Evolutionary conservation across 768 basidiomycete species (phyloP).

Genomic region (Candolleomyces efflorescens): DNA sequence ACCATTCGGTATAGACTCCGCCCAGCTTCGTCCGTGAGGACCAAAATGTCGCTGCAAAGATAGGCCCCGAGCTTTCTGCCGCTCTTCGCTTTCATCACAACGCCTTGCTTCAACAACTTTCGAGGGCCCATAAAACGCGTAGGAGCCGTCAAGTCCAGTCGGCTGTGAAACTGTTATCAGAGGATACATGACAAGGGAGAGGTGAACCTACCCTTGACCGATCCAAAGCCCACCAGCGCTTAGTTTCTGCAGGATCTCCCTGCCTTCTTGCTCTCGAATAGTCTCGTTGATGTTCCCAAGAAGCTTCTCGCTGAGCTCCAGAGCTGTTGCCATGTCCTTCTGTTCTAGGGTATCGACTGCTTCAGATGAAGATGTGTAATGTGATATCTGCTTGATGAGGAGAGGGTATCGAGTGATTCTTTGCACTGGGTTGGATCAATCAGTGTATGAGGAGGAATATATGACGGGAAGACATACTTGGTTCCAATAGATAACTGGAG

Average conservation of each 20-base stretch:
- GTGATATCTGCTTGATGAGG: constrained; percentile 75
- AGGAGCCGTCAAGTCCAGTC: constrained; percentile 86
- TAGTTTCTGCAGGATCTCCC: constrained; percentile 67
- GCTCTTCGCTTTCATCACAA: constrained; percentile 78
- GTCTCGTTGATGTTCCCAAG: constrained; percentile 84
- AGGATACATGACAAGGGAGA: background rate
- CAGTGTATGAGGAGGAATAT: background rate
- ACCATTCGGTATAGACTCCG: constrained; percentile 83
- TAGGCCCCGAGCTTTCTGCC: constrained; percentile 72
- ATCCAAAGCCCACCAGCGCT: constrained; percentile 79
- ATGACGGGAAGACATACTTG: constrained; percentile 51
- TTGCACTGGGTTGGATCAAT: constrained; percentile 61
- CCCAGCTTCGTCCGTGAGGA: constrained; percentile 71
- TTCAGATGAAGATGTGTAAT: constrained; percentile 67
- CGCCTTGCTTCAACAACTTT: constrained; percentile 74
- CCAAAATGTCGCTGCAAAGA: constrained; percentile 86
- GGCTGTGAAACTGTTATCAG: constrained; percentile 29
- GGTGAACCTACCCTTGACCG: constrained; percentile 63
- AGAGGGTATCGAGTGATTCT: constrained; percentile 93
- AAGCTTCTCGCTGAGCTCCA: constrained; percentile 65
- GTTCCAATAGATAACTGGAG: constrained; percentile 87
- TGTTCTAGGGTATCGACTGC: constrained; percentile 36
- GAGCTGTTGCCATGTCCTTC: constrained; percentile 46
- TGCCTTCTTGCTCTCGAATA: constrained; percentile 79
- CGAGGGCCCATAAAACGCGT: constrained; percentile 84